Conservation (phyloP, 73 alveolate genomes). For the Paraurostyla sp. region DNA sequence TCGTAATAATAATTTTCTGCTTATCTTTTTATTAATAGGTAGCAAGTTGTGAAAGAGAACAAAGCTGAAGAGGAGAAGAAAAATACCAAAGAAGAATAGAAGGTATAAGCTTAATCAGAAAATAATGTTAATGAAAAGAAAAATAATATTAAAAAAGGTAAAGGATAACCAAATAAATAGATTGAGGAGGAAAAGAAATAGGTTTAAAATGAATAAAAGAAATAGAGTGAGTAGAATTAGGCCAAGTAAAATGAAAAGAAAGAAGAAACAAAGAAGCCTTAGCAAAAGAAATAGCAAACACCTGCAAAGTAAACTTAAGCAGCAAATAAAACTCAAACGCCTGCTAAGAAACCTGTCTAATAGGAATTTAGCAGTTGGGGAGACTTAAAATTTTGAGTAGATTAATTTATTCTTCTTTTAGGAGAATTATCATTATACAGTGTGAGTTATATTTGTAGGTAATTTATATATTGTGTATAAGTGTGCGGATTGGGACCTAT, state of each 20-base stretch:
- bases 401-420: neutral
- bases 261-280: neutral
- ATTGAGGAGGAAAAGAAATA: neutral
- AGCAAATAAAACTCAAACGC: neutral
- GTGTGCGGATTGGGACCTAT: constrained; percentile 36
- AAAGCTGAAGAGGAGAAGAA: no score
- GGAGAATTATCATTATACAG: neutral
- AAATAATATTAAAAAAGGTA: no score
- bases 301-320: neutral
- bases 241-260: neutral
- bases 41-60: no score
- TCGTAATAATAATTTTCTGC: no score
- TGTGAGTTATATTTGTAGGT: constrained; percentile 16
- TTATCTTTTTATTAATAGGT: no score
- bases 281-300: neutral
- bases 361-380: neutral
- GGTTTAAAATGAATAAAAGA: neutral
- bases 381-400: neutral
- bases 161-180: no score
- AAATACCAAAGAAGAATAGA: no score
- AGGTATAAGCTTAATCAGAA: no score
- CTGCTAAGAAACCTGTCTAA: no score
- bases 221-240: neutral
- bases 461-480: neutral
- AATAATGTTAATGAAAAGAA: no score